Evolutionary conservation across 2,329 filamentous ascomycete genomes (phyloP), one percentile per base, ranked within the genome.

Genomic region (Clarireedia hainanense): DNA sequence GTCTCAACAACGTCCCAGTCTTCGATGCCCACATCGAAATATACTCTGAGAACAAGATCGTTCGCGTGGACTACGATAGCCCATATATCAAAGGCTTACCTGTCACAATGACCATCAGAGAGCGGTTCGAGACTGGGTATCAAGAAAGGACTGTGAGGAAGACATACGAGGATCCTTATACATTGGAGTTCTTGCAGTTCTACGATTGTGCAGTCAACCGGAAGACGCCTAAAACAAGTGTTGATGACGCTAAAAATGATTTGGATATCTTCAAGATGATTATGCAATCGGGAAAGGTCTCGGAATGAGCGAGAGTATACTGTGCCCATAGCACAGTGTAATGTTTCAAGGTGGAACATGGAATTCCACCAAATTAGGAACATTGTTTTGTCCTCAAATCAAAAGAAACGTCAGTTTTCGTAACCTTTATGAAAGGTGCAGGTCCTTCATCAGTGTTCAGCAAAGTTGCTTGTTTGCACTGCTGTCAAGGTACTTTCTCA

Each of bases 41-140:
- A 0, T 84, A 81, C 59, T 75, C 75, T 0, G 65, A 71, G 15
- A 69, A 73, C 6, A 85, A 84, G 68, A 76, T 75, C 0, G 76
- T 85, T 0, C 73, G 70, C 1, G 71, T 85, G 10, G 64, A 76
- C 37, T 82, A 78, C 59, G 79, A 85, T 55, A 77, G 79, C 0
- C 81, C 81, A 0, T 82, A 77, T 55, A 71, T 82, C n/a, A 80
- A 80, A 60, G 79, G 75, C 0, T 66, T 81, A 1, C 76, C 77
- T 0, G 76, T 63, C 39, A 58, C 48, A 6, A 56, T 77, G 60
- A 66, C 70, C 36, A 64, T 81, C 7, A 64, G 71, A 5, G 78
- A 82, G 59, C 48, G 40, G 14, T 23, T 51, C 27, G 55, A 37
- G 27, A 39, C 45, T 14, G 54, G 55, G 26, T 61, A 50, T 24